Evolutionary conservation across 2,329 filamentous ascomycete species (phyloP), one percentile per base, ranked within the genome.

Genomic region (Fusarium nelsonii): DNA sequence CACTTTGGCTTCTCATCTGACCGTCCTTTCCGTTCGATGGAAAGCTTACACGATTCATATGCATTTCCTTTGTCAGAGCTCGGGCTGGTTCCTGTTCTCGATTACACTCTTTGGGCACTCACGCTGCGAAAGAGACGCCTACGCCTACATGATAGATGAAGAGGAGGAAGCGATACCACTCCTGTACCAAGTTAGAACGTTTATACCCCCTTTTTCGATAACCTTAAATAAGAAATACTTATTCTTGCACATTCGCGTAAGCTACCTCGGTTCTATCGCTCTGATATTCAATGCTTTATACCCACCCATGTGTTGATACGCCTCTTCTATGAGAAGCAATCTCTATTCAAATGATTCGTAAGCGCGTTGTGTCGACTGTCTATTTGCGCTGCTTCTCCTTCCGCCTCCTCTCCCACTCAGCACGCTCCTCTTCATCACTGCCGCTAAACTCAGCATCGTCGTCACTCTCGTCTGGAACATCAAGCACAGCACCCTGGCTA

Each of bases 371-470:
- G 14, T 26, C 18, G 40, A 32, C 23, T 26, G 26, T 49, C 55
- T 71, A 75, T 53, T 57, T 65, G 32, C 66, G 60, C 26, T 75
- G 73, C 73, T 78, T 82, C 72, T 81, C 79, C 76, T 78, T 80
- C 74, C 81, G 80, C 75, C 82, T 81, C 72, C 85, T 80, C 78
- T 89, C 86, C 83, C 85, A 88, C 79, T 88, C 87, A 18, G 85
- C 87, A 63, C 87, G 83, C 77, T 90, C 88, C 63, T 90, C 88
- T 11, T 89, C 87, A 64, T 90, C 88, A 70, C 88, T 90, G 23
- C 86, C 88, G 56, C 87, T 89, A 52, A 88, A 89, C 77, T 90
- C 87, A 39, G 83, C 87, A 62, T 88, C 84, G 4, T 87, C 85
- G 40, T 88, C 86, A 4, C 78, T 79, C 20, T 79, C 78, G 2